Conservation (phyloP, 495 filamentous ascomycete species). For the Penicillium cosmopolitanum region DNA sequence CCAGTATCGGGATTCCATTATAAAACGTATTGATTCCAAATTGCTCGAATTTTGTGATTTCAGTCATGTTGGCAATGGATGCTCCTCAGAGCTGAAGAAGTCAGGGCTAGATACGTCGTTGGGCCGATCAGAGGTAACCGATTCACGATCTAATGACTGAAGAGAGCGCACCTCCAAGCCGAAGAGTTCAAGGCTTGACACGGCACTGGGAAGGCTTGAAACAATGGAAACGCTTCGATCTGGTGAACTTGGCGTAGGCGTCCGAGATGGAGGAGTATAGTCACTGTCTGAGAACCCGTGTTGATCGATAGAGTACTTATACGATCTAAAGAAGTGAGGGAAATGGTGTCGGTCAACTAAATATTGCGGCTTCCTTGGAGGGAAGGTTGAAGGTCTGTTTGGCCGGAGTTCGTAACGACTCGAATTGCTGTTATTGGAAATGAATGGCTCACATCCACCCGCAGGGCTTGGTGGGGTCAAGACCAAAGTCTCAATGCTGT, state of each 20-base stretch:
- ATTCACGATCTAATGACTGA: background rate
- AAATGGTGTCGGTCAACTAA: constrained; percentile 10
- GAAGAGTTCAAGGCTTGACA: constrained; percentile 15
- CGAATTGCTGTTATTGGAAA: background rate
- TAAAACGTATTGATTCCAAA: constrained; percentile 14
- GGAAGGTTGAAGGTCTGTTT: constrained; percentile 9
- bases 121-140: background rate
- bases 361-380: constrained; percentile 12
- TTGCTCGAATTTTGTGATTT: constrained; percentile 14
- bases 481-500: constrained; percentile 2
- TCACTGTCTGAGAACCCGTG: constrained; percentile 3
- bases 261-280: no score
- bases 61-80: background rate
- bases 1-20: constrained; percentile 5
- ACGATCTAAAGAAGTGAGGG: constrained; percentile 14
- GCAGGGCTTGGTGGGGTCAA: constrained; percentile 5
- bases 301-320: background rate
- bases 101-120: constrained; percentile 4
- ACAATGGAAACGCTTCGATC: constrained; percentile 7
- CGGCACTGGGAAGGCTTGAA: constrained; percentile 4
- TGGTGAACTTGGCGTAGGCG: constrained; percentile 4
- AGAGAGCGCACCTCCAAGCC: constrained; percentile 9
- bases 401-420: constrained; percentile 13
- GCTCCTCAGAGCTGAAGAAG: constrained; percentile 7
- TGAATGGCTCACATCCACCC: background rate